A percentile compares a stretch with the other conserved stretches of the same genome.
Evolutionary conservation across 1,139 yeast genomes (phyloP).

Genomic region (Blastobotrys serpentis): DNA sequence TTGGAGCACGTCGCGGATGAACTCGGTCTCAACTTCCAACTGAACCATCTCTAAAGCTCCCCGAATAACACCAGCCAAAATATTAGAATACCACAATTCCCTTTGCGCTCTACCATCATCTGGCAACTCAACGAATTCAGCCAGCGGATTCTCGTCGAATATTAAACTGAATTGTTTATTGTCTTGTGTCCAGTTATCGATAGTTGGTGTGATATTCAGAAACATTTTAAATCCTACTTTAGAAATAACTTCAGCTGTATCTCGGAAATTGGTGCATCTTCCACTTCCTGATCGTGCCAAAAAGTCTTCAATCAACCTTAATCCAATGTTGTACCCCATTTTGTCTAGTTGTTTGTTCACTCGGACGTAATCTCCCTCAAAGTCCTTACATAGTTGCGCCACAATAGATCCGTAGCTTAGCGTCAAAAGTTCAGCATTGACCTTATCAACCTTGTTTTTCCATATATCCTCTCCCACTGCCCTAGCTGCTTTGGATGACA

Average conservation of each 20-base stretch:
- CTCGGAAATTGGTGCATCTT: constrained; percentile 75
- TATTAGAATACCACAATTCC: constrained; percentile 89
- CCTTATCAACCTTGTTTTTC: constrained; percentile 85
- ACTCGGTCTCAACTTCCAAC: constrained; percentile 79
- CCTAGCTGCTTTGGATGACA: constrained; percentile 52
- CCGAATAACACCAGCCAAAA: constrained; percentile 82
- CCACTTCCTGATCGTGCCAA: constrained; percentile 82
- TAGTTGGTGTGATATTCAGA: constrained; percentile 73
- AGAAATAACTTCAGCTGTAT: constrained; percentile 82
- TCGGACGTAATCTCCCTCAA: constrained; percentile 66
- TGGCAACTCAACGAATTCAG: constrained; percentile 94
- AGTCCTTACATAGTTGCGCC: constrained; percentile 87
- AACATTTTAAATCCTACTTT: constrained; percentile 90
- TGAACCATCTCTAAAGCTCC: constrained; percentile 98
- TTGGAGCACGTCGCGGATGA: constrained; percentile 74
- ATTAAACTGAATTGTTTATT: constrained; percentile 71
- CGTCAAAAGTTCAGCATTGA: constrained; percentile 91
- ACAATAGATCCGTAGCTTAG: constrained; percentile 93
- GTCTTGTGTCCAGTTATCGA: constrained; percentile 76
- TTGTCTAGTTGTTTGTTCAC: constrained; percentile 82
- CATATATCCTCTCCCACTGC: constrained; percentile 85
- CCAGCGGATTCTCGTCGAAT: constrained; percentile 82
- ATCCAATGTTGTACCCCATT: constrained; percentile 96
- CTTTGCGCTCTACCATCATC: constrained; percentile 65
- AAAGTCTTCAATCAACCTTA: constrained; percentile 88